Evolutionary conservation across 352 stramenopile genomes (phyloP).

Genomic region (Phytopythium mirpurense): DNA sequence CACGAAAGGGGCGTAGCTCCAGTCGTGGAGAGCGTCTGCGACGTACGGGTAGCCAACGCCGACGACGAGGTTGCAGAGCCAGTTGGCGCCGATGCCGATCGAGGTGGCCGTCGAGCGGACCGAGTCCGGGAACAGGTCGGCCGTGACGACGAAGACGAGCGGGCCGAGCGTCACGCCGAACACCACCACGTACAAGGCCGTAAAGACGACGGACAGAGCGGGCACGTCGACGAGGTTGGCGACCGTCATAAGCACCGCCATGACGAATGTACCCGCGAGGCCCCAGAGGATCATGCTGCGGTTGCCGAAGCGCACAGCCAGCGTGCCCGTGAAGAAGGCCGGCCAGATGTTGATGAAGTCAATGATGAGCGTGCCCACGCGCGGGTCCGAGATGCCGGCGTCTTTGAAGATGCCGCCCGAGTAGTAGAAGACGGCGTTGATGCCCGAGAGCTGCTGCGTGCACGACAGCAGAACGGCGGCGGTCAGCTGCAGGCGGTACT

Average conservation of each 20-base stretch:
- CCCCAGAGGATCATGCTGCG: slow-evolving; percentile 47
- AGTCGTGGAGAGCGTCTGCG: slow-evolving; percentile 21
- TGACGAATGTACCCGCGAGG: slow-evolving; percentile 34
- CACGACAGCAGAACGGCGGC: slow-evolving; percentile 27
- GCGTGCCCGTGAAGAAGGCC: slow-evolving; percentile 23
- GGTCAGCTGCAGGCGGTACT: slow-evolving; percentile 26
- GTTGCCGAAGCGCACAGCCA: slow-evolving; percentile 41
- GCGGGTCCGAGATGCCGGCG: neutral
- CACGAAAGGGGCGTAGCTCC: neutral
- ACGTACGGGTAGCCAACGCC: slow-evolving; percentile 53
- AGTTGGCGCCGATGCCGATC: slow-evolving; percentile 42
- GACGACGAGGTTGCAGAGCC: slow-evolving; percentile 45
- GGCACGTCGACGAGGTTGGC: slow-evolving; percentile 13
- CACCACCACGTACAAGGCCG: neutral
- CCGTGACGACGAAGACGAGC: slow-evolving; percentile 34
- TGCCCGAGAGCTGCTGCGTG: slow-evolving; percentile 46
- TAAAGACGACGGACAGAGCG: no score
- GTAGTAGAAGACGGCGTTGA: slow-evolving; percentile 36
- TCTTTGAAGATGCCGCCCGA: neutral
- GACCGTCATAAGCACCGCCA: slow-evolving; percentile 44
- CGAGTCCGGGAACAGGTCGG: slow-evolving; percentile 40
- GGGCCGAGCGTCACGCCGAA: slow-evolving; percentile 16
- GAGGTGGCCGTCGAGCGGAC: slow-evolving; percentile 38
- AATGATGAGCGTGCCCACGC: neutral
- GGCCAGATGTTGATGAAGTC: slow-evolving; percentile 36